Base-by-base conservation (phyloP, 1,284 basidiomycete genomes). In the Rhodotorula sp. region DNA sequence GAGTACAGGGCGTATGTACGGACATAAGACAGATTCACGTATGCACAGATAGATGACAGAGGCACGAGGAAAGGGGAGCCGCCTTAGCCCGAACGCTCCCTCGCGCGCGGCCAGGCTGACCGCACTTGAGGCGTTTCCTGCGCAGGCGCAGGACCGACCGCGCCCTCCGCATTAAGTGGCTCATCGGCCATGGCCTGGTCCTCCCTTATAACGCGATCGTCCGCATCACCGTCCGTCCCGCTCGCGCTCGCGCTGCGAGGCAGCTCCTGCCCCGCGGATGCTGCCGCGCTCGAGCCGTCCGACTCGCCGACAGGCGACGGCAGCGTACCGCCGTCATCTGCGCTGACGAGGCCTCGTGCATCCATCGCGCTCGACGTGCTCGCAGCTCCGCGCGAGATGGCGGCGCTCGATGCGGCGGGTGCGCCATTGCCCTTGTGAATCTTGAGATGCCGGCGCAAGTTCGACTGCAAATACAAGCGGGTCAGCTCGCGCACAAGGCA, bases 371-470 rank as follows among this genome's bases (percentile, higher is more conserved):
- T 13, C 13, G 36, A 4, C 10, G 25, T 3, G 10, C 17, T 3
- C 3, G 57, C 12, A 10, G 41, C 57, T n/a, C 39, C 4, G 19
- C 39, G 44, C 15, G 44, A 19, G 9, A 32, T 27, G 1, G 32
- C 19, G 21, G 50, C 13, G 29, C 55, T 57, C 19, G 46, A 51
- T 39, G 53, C 46, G 27, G 13, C 19, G 44, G 44, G 44, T 4
- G 34, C 34, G 37, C 65, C 48, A 57, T 41, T 34, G 29, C 48
- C 67, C 29, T 66, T 66, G 64, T 75, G 74, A 29, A 75, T 73
- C 39, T 75, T 75, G 57, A 73, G 65, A 51, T 75, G 74, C 0
- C 74, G 66, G 34, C 74, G 66, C 29, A 75, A 56, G 44, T 75
- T 75, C 7, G 68, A 73, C 73, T 74, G 61, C 44, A 15, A 8